Base-by-base conservation (phyloP, 176 grass and related monocot genomes). In the bread wheat (Triticum aestivum) region DNA sequence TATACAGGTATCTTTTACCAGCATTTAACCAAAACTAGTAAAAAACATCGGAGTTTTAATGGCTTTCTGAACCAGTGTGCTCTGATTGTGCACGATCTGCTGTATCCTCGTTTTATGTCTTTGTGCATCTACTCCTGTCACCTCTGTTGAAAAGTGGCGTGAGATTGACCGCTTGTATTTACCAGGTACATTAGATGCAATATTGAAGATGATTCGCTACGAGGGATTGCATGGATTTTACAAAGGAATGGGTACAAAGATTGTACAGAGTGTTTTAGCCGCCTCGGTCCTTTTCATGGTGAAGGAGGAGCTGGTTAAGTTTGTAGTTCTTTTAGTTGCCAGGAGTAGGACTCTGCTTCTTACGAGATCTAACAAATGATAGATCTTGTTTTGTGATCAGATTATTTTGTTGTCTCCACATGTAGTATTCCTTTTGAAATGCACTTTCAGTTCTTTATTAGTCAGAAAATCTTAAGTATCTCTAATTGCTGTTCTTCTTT, bases 171-270 rank as follows among this genome's bases (percentile, higher is more conserved):
- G 9, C 41, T 5, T 89, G 26, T 84, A 13, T 61, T 80, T 30
- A 69, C 29, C 87, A 98, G 97, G 97, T 90, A 98, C 97, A 71
- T 13, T 94, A 59, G 97, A 98, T 92, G 97, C 97, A 24, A 93
- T 98, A 80, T 26, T 96, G 65, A 98, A 98, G 89, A 98, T 98
- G 90, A 86, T 98, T 62, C 82, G 77, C 32, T 98, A 92, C 3
- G 97, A 98, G 94, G 97, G 97, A 88, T 88, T 90, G 15, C 77
- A 87, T 17, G 94, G 79, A 70, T 98, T 98, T 91, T 96, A 98
- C 80, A 98, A 90, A 91, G 94, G 97, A 80, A 98, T 98, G 97
- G 97, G 97, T 13, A 98, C 97, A 66, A 98, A 98, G 81, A 98
- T 98, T 89, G 92, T 98, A 73, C 97, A 98, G 24, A 98, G 97